Base-by-base conservation (phyloP, 2,329 filamentous ascomycete species). In the Colletotrichum chlorophyti region DNA sequence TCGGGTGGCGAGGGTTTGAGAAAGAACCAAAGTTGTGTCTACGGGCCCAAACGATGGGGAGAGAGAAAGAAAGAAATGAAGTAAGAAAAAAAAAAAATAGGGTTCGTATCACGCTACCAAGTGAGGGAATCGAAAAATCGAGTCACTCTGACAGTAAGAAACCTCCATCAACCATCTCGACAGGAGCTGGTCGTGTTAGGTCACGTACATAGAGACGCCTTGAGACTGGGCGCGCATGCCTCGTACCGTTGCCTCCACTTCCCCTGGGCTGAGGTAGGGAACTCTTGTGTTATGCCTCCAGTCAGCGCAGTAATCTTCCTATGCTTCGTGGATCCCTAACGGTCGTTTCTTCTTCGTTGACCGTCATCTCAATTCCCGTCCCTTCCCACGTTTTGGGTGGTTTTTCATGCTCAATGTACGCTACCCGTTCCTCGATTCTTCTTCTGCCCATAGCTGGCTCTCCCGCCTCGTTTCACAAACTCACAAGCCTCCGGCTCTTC, bases 1-100 rank as follows among this genome's bases (percentile, higher is more conserved):
- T 58, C 48, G 53, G 62, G 46, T 53, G 52, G 42, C 42, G 42
- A 62, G 57, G 61, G 54, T 29, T 43, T 21, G 21, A 7, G 17
- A 27, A 5, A n/a, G n/a, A n/a, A n/a, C n/a, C n/a, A n/a, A n/a
- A n/a, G n/a, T n/a, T n/a, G n/a, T n/a, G n/a, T n/a, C n/a, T n/a
- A n/a, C n/a, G n/a, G n/a, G n/a, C n/a, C n/a, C n/a, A n/a, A n/a
- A n/a, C n/a, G n/a, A n/a, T 17, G 34, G 34, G 34, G 21, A 17
- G 34, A 11, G 21, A 37, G 7, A 37, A 17, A 37, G 12, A 4
- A 29, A 11, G n/a, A 37, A 15, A 40, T 21, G 10, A 15, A 15
- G 40, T n/a, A n/a, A 11, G 21, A 37, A 9, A 37, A 17, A 37
- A 19, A 4, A 29, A 11, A 19, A 37, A 15, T 32, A 27, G 10